These are phyloP conservation scores for Phalaenopsis hybrid DNA, from an alignment of 116 monocot species.

Conservation along the genomic window DNA sequence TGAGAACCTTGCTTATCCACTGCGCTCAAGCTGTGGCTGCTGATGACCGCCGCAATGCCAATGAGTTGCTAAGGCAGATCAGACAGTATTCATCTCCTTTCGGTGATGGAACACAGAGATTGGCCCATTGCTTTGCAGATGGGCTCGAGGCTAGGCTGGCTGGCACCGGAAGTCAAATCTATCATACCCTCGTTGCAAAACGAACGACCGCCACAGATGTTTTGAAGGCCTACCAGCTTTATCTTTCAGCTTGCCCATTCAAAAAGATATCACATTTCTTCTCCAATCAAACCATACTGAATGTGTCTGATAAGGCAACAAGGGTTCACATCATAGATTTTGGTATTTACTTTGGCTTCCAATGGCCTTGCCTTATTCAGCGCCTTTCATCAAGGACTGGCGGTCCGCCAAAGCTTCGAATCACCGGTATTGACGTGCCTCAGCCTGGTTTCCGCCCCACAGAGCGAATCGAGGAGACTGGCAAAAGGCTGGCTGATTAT, in stretches of 20 bases:
- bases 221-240: conserved; percentile 81
- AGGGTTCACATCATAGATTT: conserved; percentile 83
- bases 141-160: conserved; percentile 81
- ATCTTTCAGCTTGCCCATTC: conserved; percentile 67
- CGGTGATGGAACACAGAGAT: conserved; percentile 66
- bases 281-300: conserved; percentile 58
- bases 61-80: conserved; percentile 66
- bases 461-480: conserved; percentile 65
- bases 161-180: conserved; percentile 68
- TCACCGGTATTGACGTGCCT: conserved; percentile 65
- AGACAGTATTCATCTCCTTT: conserved; percentile 48
- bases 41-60: conserved; percentile 54
- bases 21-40: conserved; percentile 82
- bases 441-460: conserved; percentile 66
- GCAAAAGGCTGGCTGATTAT: conserved; percentile 55
- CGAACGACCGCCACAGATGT: conserved; percentile 31
- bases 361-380: conserved; percentile 85
- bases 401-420: conserved; percentile 60
- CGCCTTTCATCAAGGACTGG: conserved; percentile 29
- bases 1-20: conserved; percentile 69
- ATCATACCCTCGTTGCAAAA: conserved; percentile 49
- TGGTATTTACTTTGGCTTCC: conserved; percentile 82
- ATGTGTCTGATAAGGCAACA: conserved; percentile 36
- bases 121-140: conserved; percentile 75
- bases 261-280: conserved; percentile 62